Evolutionary conservation across 2,329 filamentous ascomycete species (phyloP), one percentile per base, ranked within the genome.

Genomic region (Periconia digitata): DNA sequence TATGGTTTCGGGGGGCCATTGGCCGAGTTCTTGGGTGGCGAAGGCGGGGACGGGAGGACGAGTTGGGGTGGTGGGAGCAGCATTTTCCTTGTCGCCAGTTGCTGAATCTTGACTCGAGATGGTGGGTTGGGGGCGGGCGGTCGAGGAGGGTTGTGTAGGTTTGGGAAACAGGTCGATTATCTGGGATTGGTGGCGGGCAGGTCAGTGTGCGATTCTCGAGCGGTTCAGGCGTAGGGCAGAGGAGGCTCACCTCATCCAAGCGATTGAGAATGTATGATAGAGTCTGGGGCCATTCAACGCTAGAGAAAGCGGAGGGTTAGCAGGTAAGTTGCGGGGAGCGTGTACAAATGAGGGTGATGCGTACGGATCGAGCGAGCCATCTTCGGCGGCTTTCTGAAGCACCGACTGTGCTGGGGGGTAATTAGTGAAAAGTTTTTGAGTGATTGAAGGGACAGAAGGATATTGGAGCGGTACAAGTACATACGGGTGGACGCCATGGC

Each of bases 141-240:
- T 56, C 72, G 75, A 49, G 68, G 72, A 58, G 66, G 55, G 65
- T 46, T 74, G 27, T 32, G 4, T 15, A 37, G 74, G 88, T 59
- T 87, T 85, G 36, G 88, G 85, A 61, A 95, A 96, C 44, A 86
- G 85, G 69, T 83, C 81, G 35, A 88, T 82, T 58, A 91, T 92
- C 89, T 95, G 51, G 24, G 3, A 13, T 13, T 7, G 24, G 24
- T 13, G 13, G 27, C 10, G 27, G 32, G 12, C 22, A 24, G 24
- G 42, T 48, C 43, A 51, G 45, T 32, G 3, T 32, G 27, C 10
- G 8, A 34, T 8, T 10, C 34, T 7, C 10, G n/a, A 3, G 21
- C n/a, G n/a, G n/a, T n/a, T 3, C 13, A 32, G 16, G 38, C 2
- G 21, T 17, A 18, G 23, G 36, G 41, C 29, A 8, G 21, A 13